These are phyloP conservation scores for Ophiocordyceps sinensis DNA, from an alignment of 2,329 filamentous ascomycete genomes.

Conservation along the genomic window DNA sequence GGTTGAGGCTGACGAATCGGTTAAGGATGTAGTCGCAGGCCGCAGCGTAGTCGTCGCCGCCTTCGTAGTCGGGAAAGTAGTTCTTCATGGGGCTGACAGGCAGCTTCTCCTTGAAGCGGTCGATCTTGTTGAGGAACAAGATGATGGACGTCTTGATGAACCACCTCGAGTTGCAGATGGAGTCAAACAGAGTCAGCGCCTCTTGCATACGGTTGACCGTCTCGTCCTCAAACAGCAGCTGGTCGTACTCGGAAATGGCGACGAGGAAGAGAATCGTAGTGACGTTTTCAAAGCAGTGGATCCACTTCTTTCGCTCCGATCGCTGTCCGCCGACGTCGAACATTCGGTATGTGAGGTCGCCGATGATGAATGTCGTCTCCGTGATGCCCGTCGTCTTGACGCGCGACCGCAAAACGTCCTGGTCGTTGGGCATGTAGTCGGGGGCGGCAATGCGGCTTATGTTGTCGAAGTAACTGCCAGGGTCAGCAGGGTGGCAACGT, in stretches of 20 bases:
- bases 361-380: slow-evolving; percentile 91
- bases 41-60: slow-evolving; percentile 85
- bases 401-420: slow-evolving; percentile 89
- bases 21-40: slow-evolving; percentile 99
- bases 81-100: slow-evolving; percentile 72
- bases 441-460: slow-evolving; percentile 80
- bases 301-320: slow-evolving; percentile 98
- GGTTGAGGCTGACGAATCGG: slow-evolving; percentile 94
- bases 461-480: slow-evolving; percentile 78
- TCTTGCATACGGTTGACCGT: slow-evolving; percentile 93
- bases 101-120: slow-evolving; percentile 78
- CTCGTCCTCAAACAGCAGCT: slow-evolving; percentile 90
- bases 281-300: slow-evolving; percentile 97
- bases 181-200: slow-evolving; percentile 73
- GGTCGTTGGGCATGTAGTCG: slow-evolving; percentile 89
- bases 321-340: slow-evolving; percentile 94
- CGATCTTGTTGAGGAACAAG: slow-evolving; percentile 81
- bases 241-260: slow-evolving; percentile 94
- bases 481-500: slow-evolving; percentile 13
- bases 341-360: slow-evolving; percentile 90
- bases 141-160: slow-evolving; percentile 86
- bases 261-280: slow-evolving; percentile 94
- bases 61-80: slow-evolving; percentile 85
- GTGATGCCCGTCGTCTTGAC: slow-evolving; percentile 97
- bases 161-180: slow-evolving; percentile 79